Conservation (phyloP, 1,284 basidiomycete genomes). For the Fomitopsis betulina region DNA sequence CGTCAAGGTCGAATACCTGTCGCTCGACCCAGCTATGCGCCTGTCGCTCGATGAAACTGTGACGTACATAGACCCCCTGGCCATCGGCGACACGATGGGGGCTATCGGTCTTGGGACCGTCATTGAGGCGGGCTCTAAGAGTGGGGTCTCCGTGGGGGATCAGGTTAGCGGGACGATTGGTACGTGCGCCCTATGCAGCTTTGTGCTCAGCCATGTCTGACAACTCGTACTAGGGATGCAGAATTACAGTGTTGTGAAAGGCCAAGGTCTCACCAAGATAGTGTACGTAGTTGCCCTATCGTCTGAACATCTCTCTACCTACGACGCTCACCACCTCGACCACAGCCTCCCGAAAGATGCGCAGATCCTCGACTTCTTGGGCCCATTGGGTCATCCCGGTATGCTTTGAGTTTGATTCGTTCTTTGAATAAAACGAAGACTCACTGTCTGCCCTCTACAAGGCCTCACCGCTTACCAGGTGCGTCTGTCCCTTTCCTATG, state of each 20-base stretch:
- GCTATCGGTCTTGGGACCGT: no score
- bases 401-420: slow-evolving; percentile 17
- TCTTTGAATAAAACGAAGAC: background rate
- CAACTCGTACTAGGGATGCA: slow-evolving; percentile 15
- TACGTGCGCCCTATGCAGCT: background rate
- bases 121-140: no score
- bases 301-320: background rate
- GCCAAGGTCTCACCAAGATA: slow-evolving; percentile 46
- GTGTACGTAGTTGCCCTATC: slow-evolving; percentile 33
- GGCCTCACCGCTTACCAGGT: slow-evolving; percentile 85
- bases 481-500: slow-evolving; percentile 12
- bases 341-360: slow-evolving; percentile 49
- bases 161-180: slow-evolving; percentile 62
- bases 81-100: no score
- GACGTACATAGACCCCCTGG: no score
- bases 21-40: slow-evolving; percentile 84
- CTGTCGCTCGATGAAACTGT: slow-evolving; percentile 48
- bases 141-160: slow-evolving; percentile 41
- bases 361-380: slow-evolving; percentile 69
- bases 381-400: slow-evolving; percentile 68
- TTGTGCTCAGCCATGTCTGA: slow-evolving; percentile 53
- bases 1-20: slow-evolving; percentile 71
- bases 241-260: slow-evolving; percentile 68
- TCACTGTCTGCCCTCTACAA: slow-evolving; percentile 20
- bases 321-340: background rate